Conservation (phyloP, 2,329 filamentous ascomycete genomes). For the Pestalotiopsis fici region DNA sequence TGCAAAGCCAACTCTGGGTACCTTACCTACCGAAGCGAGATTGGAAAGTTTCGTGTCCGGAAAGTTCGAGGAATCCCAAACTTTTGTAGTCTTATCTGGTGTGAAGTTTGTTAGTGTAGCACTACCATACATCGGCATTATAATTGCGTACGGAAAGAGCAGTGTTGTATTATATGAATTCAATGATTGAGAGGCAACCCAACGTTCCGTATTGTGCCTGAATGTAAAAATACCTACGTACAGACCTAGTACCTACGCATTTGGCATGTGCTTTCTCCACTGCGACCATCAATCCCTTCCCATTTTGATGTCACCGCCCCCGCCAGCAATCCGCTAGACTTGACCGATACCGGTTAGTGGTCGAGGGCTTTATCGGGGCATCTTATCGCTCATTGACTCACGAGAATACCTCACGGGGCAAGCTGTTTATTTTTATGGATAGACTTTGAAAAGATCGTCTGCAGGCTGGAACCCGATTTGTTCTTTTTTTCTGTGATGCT, state of each 20-base stretch:
- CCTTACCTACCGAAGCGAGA: no score
- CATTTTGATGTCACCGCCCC: constrained; percentile 12
- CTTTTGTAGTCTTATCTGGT: neutral
- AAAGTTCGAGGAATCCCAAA: no score
- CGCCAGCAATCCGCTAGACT: constrained; percentile 5
- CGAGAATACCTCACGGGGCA: neutral
- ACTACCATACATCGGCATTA: constrained; percentile 13
- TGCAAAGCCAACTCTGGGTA: neutral
- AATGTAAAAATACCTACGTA: neutral
- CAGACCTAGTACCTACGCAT: neutral
- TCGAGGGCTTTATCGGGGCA: constrained; percentile 5
- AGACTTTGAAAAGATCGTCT: neutral
- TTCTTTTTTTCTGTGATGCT: neutral
- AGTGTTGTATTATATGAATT: constrained; percentile 47
- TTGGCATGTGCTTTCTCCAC: neutral
- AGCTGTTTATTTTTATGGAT: neutral
- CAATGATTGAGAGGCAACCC: neutral
- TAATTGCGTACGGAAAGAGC: constrained; percentile 14
- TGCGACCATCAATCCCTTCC: constrained; percentile 2
- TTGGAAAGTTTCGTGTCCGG: no score
- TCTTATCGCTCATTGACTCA: constrained; percentile 6
- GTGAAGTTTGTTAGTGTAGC: neutral
- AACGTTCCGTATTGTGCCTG: neutral
- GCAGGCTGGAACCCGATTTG: neutral
- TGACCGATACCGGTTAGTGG: constrained; percentile 12